A percentile compares a stretch with the other conserved stretches of the same genome.
Conservation (phyloP, 495 filamentous ascomycete species). For the Hapsidospora chrysogenum region DNA sequence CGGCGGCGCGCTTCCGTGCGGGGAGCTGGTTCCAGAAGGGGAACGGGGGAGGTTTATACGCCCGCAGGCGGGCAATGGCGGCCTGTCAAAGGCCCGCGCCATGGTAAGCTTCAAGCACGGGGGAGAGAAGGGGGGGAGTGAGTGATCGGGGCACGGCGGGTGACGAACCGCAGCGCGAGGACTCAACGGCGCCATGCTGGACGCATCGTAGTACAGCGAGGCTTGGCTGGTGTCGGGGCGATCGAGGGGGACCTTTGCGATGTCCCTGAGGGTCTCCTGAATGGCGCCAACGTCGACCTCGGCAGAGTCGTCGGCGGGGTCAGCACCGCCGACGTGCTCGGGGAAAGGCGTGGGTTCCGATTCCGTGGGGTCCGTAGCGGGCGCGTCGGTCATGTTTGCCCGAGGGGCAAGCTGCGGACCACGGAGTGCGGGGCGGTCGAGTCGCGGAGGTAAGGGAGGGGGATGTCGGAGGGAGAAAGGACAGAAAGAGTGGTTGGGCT, state of each 20-base stretch:
- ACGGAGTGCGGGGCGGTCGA: too few species aligned
- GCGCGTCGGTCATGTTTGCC: too few species aligned
- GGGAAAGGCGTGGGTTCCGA: too few species aligned
- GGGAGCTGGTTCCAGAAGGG: conserved; percentile 43
- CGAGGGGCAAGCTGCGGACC: too few species aligned
- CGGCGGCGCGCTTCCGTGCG: conserved; percentile 57
- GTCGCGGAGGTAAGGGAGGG: too few species aligned
- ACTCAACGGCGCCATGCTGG: conserved; percentile 39
- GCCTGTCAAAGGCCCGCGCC: conserved; percentile 26
- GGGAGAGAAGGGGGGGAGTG: neutral
- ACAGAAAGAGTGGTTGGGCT: too few species aligned
- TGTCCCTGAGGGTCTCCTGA: too few species aligned
- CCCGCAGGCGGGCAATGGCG: conserved; percentile 59
- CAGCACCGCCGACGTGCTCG: neutral
- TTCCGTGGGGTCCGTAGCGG: too few species aligned
- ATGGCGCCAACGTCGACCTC: neutral
- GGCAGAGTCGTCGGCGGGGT: neutral
- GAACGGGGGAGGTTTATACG: conserved; percentile 44
- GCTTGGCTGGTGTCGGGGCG: conserved; percentile 5
- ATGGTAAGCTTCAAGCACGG: too few species aligned
- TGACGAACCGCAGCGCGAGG: conserved; percentile 36
- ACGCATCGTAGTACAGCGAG: conserved; percentile 30
- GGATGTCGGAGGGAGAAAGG: too few species aligned
- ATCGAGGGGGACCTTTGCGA: neutral
- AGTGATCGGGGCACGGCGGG: neutral